A percentile compares a stretch with the other conserved stretches of the same genome.
Evolutionary conservation across 345 rosid genomes (phyloP).

Genomic region (Citrus australasica): DNA sequence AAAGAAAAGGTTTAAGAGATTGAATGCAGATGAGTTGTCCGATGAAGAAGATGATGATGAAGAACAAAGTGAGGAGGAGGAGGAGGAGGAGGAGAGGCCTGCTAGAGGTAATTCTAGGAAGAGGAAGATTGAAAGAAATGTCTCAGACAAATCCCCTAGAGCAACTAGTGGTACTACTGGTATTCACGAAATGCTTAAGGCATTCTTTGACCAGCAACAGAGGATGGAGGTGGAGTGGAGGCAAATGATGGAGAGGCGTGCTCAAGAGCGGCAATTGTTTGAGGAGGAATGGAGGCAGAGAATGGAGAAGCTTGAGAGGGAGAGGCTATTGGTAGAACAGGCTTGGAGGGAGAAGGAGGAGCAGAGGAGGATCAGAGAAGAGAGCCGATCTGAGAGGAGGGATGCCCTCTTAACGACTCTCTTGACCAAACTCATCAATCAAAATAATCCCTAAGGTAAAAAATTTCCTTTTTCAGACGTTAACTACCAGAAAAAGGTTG

Average conservation of each 20-base stretch:
- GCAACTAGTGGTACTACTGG: constrained; percentile 1
- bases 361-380: constrained; percentile 48
- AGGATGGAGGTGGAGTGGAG: constrained; percentile 50
- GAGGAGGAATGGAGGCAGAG: constrained; percentile 55
- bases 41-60: constrained; percentile 37
- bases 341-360: constrained; percentile 59
- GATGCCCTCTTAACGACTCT: constrained; percentile 48
- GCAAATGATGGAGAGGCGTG: constrained; percentile 47
- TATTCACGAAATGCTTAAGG: constrained; percentile 39
- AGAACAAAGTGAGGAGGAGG: constrained; percentile 22
- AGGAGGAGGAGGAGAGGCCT: constrained; percentile 35
- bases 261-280: constrained; percentile 34
- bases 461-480: background rate
- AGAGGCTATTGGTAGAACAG: constrained; percentile 43
- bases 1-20: constrained; percentile 35
- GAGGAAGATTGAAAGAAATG: constrained; percentile 37
- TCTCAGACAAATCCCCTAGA: constrained; percentile 20
- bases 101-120: constrained; percentile 25
- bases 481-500: background rate
- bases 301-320: constrained; percentile 55
- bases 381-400: constrained; percentile 50
- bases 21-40: constrained; percentile 29
- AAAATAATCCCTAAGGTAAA: constrained; percentile 16
- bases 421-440: constrained; percentile 40
- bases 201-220: constrained; percentile 45